Percentiles rank a stretch among this genome's conserved stretches.
Evolutionary conservation across 257 asterid species (phyloP).

Genomic region (Striga asiatica): DNA sequence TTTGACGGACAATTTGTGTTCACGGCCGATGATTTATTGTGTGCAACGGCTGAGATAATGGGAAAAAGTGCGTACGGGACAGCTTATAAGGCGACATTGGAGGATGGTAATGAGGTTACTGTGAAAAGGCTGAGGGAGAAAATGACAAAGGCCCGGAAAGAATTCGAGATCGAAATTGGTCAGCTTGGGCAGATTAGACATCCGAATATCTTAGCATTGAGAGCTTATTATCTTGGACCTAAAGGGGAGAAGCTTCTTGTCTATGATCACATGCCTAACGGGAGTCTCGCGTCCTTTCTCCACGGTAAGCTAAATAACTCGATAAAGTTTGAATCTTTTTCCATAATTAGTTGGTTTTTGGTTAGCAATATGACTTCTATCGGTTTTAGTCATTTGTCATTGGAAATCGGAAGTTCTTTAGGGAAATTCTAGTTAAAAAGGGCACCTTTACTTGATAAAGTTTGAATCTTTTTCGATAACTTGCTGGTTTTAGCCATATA

Average conservation of each 20-base stretch:
- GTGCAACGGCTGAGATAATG: slow-evolving; percentile 93
- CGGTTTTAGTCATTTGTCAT: too few species aligned
- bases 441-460: too few species aligned
- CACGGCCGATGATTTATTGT: slow-evolving; percentile 72
- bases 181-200: slow-evolving; percentile 65
- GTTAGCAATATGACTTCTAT: too few species aligned
- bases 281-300: slow-evolving; percentile 81
- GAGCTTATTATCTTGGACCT: slow-evolving; percentile 92
- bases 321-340: too few species aligned
- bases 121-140: slow-evolving; percentile 87
- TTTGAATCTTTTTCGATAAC: too few species aligned
- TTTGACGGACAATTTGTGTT: slow-evolving; percentile 88
- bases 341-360: too few species aligned
- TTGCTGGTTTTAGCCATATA: too few species aligned
- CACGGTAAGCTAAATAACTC: slow-evolving; percentile 43
- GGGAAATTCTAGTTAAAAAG: too few species aligned
- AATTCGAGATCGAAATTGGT: slow-evolving; percentile 67
- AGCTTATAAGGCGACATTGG: slow-evolving; percentile 82
- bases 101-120: slow-evolving; percentile 63
- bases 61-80: slow-evolving; percentile 86
- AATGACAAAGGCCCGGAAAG: slow-evolving; percentile 71
- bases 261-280: slow-evolving; percentile 69
- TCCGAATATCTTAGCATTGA: slow-evolving; percentile 55
- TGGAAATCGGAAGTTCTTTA: too few species aligned
- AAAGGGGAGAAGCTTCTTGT: slow-evolving; percentile 99